These are phyloP conservation scores for Rutstroemia sp. DNA, from an alignment of 2,329 filamentous ascomycete species.

Conservation along the genomic window DNA sequence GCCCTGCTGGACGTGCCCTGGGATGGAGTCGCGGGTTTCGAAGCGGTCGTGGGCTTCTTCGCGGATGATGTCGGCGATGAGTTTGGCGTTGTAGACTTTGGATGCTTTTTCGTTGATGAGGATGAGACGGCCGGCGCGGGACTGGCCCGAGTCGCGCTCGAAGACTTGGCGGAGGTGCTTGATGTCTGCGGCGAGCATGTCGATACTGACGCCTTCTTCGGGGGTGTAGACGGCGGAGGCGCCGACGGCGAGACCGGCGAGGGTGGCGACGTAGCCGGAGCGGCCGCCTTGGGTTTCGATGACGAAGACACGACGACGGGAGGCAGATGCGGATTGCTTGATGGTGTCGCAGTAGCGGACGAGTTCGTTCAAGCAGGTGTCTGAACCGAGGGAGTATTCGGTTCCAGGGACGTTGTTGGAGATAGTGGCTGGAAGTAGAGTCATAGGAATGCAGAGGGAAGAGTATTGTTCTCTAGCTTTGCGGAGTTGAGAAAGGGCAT, in stretches of 20 bases:
- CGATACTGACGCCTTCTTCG: conserved; percentile 88
- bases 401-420: conserved; percentile 98
- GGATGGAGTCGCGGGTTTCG: conserved; percentile 84
- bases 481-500: conserved; percentile 79
- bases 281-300: conserved; percentile 96
- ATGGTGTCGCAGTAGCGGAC: conserved; percentile 96
- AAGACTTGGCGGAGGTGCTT: conserved; percentile 83
- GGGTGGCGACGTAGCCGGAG: conserved; percentile 87
- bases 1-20: conserved; percentile 91
- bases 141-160: conserved; percentile 75
- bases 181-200: conserved; percentile 89
- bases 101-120: conserved; percentile 95
- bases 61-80: conserved; percentile 92
- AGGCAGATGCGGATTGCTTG: conserved; percentile 92
- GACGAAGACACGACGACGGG: conserved; percentile 88
- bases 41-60: conserved; percentile 90
- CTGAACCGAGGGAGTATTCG: conserved; percentile 92
- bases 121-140: conserved; percentile 85
- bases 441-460: conserved; percentile 86
- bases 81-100: conserved; percentile 81
- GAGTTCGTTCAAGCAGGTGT: conserved; percentile 93
- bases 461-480: conserved; percentile 72
- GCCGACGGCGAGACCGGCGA: conserved; percentile 85
- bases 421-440: conserved; percentile 89
- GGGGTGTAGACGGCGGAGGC: conserved; percentile 93